Evolutionary conservation across 345 rosid species (phyloP).

Genomic region (Arabidopsis arenosa): DNA sequence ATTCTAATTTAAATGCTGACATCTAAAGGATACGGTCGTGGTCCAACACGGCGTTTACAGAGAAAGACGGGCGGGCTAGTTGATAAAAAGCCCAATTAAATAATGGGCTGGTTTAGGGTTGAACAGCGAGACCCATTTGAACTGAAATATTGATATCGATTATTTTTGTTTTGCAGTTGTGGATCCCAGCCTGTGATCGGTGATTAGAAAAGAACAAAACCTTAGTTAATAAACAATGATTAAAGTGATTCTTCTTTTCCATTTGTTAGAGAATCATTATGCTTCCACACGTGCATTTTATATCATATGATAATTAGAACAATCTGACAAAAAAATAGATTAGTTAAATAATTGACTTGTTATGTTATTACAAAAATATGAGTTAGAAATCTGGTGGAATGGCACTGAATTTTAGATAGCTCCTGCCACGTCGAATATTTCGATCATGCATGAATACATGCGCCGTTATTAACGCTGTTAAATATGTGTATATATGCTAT

Average conservation of each 20-base stretch:
- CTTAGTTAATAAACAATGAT: neutral
- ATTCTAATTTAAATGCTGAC: no score
- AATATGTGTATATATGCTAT: neutral
- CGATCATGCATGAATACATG: constrained; percentile 26
- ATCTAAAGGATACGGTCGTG: no score
- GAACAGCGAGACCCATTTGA: neutral
- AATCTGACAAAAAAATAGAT: neutral
- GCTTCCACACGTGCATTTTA: constrained; percentile 24
- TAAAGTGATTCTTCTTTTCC: neutral
- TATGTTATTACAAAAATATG: constrained; percentile 2
- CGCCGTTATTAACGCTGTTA: neutral
- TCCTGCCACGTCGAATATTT: constrained; percentile 27
- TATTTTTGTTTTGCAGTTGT: neutral
- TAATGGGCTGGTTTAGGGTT: neutral
- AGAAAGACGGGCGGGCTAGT: neutral
- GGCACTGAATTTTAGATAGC: constrained; percentile 23
- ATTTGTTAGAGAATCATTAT: constrained; percentile 20
- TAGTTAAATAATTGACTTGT: constrained; percentile 11
- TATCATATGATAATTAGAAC: neutral
- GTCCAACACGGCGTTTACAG: neutral
- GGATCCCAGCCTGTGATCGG: neutral
- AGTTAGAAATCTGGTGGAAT: neutral
- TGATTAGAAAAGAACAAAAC: neutral
- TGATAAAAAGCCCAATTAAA: neutral
- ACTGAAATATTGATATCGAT: neutral